These are phyloP conservation scores for Pythium oligandrum DNA, from an alignment of 352 stramenopile genomes.

Conservation along the genomic window DNA sequence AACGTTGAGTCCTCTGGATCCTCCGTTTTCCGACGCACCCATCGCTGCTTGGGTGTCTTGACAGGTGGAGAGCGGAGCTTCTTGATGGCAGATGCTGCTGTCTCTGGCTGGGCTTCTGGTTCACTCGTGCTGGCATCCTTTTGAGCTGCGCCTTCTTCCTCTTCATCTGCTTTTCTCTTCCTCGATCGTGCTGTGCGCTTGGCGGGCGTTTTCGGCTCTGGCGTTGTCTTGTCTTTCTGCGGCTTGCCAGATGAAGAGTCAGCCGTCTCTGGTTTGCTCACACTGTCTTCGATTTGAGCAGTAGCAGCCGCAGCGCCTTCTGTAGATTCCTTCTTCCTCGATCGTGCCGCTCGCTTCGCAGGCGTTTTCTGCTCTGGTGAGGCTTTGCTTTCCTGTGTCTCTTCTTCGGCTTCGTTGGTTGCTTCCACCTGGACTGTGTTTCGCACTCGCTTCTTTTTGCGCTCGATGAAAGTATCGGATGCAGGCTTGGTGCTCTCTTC, in stretches of 20 bases:
- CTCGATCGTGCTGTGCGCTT: too few relatives aligned
- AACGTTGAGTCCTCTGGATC: conserved; percentile 11
- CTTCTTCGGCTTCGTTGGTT: background rate
- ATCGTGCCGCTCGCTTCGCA: background rate
- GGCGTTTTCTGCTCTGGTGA: background rate
- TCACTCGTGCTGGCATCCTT: background rate
- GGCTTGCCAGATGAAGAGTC: background rate
- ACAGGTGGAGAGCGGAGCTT: conserved; percentile 6
- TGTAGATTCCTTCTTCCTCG: conserved; percentile 2
- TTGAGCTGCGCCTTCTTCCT: background rate
- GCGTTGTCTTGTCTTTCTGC: background rate
- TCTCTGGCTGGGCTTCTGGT: background rate
- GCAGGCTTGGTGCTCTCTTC: conserved; percentile 3
- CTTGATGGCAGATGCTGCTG: conserved; percentile 2
- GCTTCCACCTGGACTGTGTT: conserved; percentile 3
- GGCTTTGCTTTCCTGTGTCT: background rate
- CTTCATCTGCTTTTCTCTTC: background rate
- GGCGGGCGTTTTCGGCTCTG: background rate
- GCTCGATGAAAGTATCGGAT: background rate
- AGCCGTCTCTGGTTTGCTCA: background rate
- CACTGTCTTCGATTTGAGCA: background rate
- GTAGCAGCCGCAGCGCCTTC: background rate
- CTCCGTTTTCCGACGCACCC: conserved; percentile 9
- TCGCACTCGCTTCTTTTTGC: background rate
- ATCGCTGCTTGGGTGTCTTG: conserved; percentile 18